Conservation (phyloP, 2,329 filamentous ascomycete genomes). For the Claviceps africana region DNA sequence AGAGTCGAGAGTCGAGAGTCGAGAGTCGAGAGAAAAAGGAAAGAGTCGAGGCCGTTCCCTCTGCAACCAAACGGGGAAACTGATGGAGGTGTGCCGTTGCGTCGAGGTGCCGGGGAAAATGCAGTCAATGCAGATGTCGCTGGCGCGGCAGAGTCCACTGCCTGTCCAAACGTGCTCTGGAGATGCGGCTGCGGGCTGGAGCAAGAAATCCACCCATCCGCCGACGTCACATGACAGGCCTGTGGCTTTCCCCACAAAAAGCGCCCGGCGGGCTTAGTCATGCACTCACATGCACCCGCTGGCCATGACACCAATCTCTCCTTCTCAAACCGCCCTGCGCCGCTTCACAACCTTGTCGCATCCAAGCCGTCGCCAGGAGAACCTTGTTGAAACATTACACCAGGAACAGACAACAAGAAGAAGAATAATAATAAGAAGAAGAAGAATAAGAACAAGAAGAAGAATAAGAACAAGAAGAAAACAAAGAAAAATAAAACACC, state of each 20-base stretch:
- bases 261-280: background rate
- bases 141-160: background rate
- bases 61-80: background rate
- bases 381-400: too few species aligned
- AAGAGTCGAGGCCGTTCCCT: background rate
- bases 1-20: background rate
- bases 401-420: too few species aligned
- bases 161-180: background rate
- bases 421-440: background rate
- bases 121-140: background rate
- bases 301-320: background rate
- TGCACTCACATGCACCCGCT: background rate
- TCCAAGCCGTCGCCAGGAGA: background rate
- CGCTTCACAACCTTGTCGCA: background rate
- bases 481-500: conserved; percentile 3
- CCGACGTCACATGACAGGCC: conserved; percentile 24
- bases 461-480: background rate
- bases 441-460: background rate
- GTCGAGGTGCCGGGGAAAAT: background rate
- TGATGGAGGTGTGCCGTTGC: background rate
- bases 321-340: background rate
- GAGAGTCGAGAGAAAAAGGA: background rate
- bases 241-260: background rate
- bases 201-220: background rate
- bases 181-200: background rate